Evolutionary conservation across 768 basidiomycete genomes (phyloP).

Genomic region (Crassisporium funariophilum): DNA sequence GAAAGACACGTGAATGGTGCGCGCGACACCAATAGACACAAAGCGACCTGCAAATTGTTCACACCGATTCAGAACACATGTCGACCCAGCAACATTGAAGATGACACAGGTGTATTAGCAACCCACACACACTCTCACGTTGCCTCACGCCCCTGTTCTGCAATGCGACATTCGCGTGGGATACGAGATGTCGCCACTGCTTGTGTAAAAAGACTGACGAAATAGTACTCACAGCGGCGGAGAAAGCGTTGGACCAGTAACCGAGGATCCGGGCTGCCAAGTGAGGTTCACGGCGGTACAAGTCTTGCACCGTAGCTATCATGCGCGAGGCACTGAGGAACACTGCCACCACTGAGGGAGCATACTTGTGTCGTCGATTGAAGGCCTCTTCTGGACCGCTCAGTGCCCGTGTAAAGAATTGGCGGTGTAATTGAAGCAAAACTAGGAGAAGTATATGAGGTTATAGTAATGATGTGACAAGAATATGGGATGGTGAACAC

Average conservation of each 20-base stretch:
- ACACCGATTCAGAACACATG: no score
- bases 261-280: constrained; percentile 55
- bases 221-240: constrained; percentile 45
- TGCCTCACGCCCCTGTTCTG: no score
- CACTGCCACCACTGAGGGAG: constrained; percentile 70
- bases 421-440: constrained; percentile 65
- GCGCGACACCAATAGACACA: constrained; percentile 58
- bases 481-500: constrained; percentile 15
- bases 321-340: constrained; percentile 65
- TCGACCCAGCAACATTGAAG: no score
- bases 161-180: no score
- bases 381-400: constrained; percentile 59
- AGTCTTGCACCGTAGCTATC: constrained; percentile 58
- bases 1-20: constrained; percentile 69
- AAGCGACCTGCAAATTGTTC: constrained; percentile 47
- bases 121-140: no score
- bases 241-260: constrained; percentile 58
- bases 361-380: constrained; percentile 63
- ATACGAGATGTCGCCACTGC: background rate
- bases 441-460: constrained; percentile 37
- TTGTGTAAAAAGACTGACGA: background rate
- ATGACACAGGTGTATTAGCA: no score
- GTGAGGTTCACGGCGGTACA: constrained; percentile 60
- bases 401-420: constrained; percentile 67
- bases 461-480: background rate